Conservation (phyloP, 768 basidiomycete species). For the Boletus subparvulus region DNA sequence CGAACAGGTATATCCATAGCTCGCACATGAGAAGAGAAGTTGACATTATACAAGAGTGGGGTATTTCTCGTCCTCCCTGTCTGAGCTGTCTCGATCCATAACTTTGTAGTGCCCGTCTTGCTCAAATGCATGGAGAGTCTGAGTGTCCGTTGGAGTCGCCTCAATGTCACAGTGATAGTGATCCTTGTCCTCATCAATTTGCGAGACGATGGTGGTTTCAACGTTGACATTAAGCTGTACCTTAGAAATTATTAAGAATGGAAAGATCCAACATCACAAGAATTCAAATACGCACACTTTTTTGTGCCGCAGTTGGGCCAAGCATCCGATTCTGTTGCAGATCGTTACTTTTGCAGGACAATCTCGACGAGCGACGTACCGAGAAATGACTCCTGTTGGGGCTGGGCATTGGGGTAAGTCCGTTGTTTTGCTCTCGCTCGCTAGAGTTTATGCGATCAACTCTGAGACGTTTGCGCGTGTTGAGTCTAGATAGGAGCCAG, state of each 20-base stretch:
- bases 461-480: conserved; percentile 32
- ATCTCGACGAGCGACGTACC: conserved; percentile 6
- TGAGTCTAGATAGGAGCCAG: conserved; percentile 16
- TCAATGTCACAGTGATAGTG: conserved; percentile 25
- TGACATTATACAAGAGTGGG: conserved; percentile 7
- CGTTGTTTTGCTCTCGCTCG: conserved; percentile 23
- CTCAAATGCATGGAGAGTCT: conserved; percentile 9
- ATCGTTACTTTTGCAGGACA: neutral
- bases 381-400: conserved; percentile 26
- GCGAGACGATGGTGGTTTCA: conserved; percentile 33
- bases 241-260: neutral
- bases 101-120: conserved; percentile 10
- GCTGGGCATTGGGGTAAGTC: conserved; percentile 6
- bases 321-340: conserved; percentile 26
- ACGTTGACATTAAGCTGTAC: conserved; percentile 34
- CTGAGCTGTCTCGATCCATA: conserved; percentile 19
- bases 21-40: neutral
- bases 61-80: conserved; percentile 20
- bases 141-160: conserved; percentile 1
- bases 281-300: conserved; percentile 17
- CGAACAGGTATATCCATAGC: conserved; percentile 11
- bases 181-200: conserved; percentile 28
- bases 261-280: neutral
- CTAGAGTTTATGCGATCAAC: conserved; percentile 28
- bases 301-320: conserved; percentile 15